Evolutionary conservation across 1,284 basidiomycete genomes (phyloP), one percentile per base, ranked within the genome.

Genomic region (Takashimella tepidaria): DNA sequence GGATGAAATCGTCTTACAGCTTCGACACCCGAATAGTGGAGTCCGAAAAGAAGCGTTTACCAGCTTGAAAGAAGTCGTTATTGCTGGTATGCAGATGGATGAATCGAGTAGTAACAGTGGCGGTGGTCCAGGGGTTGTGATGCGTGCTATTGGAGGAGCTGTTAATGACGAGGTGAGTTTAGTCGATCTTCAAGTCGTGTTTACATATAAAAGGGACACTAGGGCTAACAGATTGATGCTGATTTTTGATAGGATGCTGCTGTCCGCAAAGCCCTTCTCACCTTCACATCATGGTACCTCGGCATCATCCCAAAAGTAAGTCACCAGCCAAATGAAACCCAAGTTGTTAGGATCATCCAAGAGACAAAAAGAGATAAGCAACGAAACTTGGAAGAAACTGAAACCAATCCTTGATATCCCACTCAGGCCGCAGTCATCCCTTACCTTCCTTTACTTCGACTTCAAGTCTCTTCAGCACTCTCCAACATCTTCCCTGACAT

Each of bases 401-500:
- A 21, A 23, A 23, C 12, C 16, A 12, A 42, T 44, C 20, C 46
- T 45, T 56, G 13, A 55, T n/a, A n/a, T n/a, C 41, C 48, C 48
- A 55, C 22, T 53, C 57, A 86, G 88, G 80, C 83, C 49, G 81
- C 83, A 51, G 74, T 91, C 1, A 64, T 77, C 3, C 90, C 87
- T 5, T 90, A 91, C 69, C 80, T 85, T 3, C 80, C 86, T 0
- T 67, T 84, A 0, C 78, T 96, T 2, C 78, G 95, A 16, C 82
- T 97, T 12, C 96, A 92, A 72, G 84, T 86, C 0, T 85, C 89
- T 1, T 95, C 93, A 3, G 91, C 91, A 0, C 86, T 96, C 70
- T 92, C 90, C 0, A 88, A 96, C 66, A 96, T 98, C 54, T 95
- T 92, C 71, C 91, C 92, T 8, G 89, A 93, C 64, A 89, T 98